A percentile compares a stretch with the other conserved stretches of the same genome.
These are phyloP conservation scores for Ciborinia camelliae DNA, from an alignment of 2,329 filamentous ascomycete species.

Conservation along the genomic window DNA sequence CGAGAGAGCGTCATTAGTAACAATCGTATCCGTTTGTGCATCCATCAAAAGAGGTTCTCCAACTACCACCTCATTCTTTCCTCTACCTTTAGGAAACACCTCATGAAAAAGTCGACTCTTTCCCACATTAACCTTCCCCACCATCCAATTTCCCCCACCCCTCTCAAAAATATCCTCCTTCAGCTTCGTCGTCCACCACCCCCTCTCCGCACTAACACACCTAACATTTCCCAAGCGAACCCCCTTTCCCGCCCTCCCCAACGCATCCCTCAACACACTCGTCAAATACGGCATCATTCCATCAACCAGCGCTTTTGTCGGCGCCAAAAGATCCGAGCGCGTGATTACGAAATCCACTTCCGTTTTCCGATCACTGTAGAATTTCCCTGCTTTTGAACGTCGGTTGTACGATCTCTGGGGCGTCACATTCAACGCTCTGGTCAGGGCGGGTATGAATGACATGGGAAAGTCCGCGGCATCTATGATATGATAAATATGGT, in stretches of 20 bases:
- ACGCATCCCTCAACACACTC: constrained; percentile 70
- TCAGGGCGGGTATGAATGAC: constrained; percentile 78
- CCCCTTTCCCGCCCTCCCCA: constrained; percentile 64
- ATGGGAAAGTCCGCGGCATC: constrained; percentile 97
- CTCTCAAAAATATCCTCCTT: constrained; percentile 82
- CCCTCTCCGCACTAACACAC: constrained; percentile 79
- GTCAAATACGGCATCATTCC: constrained; percentile 80
- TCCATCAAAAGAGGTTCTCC: background rate
- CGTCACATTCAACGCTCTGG: constrained; percentile 65
- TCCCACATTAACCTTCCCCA: constrained; percentile 97
- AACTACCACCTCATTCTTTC: constrained; percentile 23
- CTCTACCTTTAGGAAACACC: constrained; percentile 75
- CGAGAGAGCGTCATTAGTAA: background rate
- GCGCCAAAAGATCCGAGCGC: constrained; percentile 78
- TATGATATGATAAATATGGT: constrained; percentile 92
- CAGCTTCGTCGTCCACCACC: constrained; percentile 87
- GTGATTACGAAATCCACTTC: constrained; percentile 92
- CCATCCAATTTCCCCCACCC: constrained; percentile 88
- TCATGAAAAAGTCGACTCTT: constrained; percentile 89
- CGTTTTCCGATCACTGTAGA: constrained; percentile 62
- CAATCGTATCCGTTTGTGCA: background rate
- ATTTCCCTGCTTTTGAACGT: constrained; percentile 65
- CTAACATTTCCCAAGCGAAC: constrained; percentile 84
- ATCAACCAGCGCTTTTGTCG: constrained; percentile 80
- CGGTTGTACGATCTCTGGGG: constrained; percentile 77